These are phyloP conservation scores for Silybum marianum DNA, from an alignment of 129 eudicot genomes.

Conservation along the genomic window DNA sequence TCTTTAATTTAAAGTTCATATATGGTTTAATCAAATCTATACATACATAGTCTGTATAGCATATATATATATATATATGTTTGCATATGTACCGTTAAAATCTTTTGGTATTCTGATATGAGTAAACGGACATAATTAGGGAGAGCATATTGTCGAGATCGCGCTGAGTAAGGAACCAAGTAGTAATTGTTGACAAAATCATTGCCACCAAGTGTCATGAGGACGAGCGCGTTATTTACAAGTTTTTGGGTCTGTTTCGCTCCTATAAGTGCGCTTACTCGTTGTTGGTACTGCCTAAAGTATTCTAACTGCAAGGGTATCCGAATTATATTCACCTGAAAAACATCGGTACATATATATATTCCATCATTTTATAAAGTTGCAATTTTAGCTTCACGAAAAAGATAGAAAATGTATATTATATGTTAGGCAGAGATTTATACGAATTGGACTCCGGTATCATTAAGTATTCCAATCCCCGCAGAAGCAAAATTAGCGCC, in stretches of 20 bases:
- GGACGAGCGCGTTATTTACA: constrained; percentile 68
- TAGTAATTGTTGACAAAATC: constrained; percentile 93
- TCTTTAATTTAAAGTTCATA: constrained; percentile 3
- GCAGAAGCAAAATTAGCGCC: constrained; percentile 97
- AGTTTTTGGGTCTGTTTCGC: constrained; percentile 44
- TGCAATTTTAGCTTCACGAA: background rate
- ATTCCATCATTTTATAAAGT: background rate
- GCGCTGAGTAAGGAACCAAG: constrained; percentile 73
- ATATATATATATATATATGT: background rate
- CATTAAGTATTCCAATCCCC: constrained; percentile 90
- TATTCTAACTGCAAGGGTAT: constrained; percentile 65
- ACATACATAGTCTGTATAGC: background rate
- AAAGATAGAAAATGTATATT: background rate
- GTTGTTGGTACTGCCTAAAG: constrained; percentile 72
- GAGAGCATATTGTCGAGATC: constrained; percentile 73
- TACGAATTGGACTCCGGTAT: constrained; percentile 84
- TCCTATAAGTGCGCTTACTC: constrained; percentile 61
- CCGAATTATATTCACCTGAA: constrained; percentile 74
- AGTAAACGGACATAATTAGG: constrained; percentile 68
- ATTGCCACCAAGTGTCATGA: constrained; percentile 89
- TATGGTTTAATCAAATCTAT: background rate
- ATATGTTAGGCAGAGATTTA: constrained; percentile 13
- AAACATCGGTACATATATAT: background rate
- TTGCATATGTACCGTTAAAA: constrained; percentile 49
- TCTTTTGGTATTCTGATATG: constrained; percentile 72